phyloP scores from a whole-genome alignment of 2,329 filamentous ascomycete genomes.

The Fusarium sp. region DNA sequence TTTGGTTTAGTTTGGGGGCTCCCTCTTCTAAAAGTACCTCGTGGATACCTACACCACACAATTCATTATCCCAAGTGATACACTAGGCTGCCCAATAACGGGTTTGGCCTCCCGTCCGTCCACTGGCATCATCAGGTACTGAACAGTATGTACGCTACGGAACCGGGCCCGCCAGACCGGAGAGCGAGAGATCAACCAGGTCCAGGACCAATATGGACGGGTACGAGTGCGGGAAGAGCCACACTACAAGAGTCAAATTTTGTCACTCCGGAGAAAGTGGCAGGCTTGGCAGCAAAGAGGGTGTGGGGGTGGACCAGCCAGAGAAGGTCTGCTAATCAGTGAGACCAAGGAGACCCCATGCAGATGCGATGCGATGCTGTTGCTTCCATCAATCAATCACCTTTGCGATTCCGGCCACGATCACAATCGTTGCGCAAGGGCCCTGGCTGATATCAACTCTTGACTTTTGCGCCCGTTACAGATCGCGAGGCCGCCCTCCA shows the following conservation, averaged over 20 bases:
- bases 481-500: conserved; percentile 40
- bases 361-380: neutral
- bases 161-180: conserved; percentile 34
- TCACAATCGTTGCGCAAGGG: conserved; percentile 31
- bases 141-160: conserved; percentile 14
- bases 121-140: conserved; percentile 13
- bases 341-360: conserved; percentile 22
- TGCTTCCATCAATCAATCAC: conserved; percentile 38
- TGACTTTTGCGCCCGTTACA: conserved; percentile 38
- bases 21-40: neutral
- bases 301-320: conserved; percentile 43
- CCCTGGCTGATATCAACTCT: conserved; percentile 30
- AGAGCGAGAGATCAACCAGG: conserved; percentile 1
- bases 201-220: neutral
- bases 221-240: conserved; percentile 34
- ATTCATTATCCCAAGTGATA: conserved; percentile 6
- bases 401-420: conserved; percentile 39
- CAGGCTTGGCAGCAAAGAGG: conserved; percentile 30
- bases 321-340: conserved; percentile 42
- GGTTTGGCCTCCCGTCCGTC: conserved; percentile 31
- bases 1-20: neutral
- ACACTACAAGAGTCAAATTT: conserved; percentile 23
- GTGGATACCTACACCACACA: neutral
- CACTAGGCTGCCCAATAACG: conserved; percentile 7
- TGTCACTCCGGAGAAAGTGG: conserved; percentile 27